phyloP scores from a whole-genome alignment of 2,329 filamentous ascomycete genomes.

The Sporothrix brunneoviolacea region DNA sequence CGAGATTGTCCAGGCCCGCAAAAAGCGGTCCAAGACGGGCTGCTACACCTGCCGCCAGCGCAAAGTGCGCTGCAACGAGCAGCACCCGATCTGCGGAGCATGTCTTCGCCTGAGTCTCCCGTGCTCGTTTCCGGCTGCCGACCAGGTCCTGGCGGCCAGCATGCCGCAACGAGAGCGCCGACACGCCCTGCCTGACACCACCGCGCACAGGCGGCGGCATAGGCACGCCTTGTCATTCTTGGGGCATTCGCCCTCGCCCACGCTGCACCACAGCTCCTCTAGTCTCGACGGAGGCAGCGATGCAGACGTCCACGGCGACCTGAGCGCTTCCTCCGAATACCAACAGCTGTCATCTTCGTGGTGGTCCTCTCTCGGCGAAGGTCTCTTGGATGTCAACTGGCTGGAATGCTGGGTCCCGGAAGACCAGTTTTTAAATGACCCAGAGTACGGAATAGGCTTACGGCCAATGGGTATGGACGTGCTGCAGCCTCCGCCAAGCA shows the following conservation, averaged over 20 bases:
- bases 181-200: too few relatives aligned
- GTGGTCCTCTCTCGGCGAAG: conserved; percentile 10
- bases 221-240: too few relatives aligned
- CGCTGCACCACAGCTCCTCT: too few relatives aligned
- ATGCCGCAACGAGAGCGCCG: too few relatives aligned
- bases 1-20: background rate
- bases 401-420: conserved; percentile 7
- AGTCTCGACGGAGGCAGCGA: too few relatives aligned
- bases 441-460: background rate
- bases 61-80: conserved; percentile 11
- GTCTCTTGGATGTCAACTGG: conserved; percentile 12
- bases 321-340: background rate
- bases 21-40: conserved; percentile 9
- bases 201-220: too few relatives aligned
- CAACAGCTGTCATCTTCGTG: background rate
- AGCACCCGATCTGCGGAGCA: conserved; percentile 1
- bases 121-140: background rate
- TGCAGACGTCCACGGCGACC: too few relatives aligned
- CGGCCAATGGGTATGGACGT: too few relatives aligned
- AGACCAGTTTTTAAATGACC: background rate
- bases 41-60: conserved; percentile 9
- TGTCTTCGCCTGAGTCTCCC: conserved; percentile 2
- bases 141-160: too few relatives aligned
- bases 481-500: background rate
- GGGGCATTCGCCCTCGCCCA: too few relatives aligned